phyloP scores from a whole-genome alignment of 2,329 filamentous ascomycete genomes.

The Fusarium setosum region DNA sequence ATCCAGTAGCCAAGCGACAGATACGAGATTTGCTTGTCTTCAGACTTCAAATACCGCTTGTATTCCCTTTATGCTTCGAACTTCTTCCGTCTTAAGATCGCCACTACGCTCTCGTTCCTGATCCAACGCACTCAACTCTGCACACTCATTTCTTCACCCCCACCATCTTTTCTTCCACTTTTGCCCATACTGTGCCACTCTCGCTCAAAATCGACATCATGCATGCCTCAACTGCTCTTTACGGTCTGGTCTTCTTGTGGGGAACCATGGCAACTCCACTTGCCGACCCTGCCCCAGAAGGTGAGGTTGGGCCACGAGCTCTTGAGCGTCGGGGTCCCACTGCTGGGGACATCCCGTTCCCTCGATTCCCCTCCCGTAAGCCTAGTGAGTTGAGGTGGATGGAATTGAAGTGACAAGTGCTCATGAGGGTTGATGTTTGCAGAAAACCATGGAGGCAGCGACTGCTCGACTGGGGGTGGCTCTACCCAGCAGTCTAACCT shows the following conservation, averaged over 20 bases:
- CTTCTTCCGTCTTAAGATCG: neutral
- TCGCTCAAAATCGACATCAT: slow-evolving; percentile 15
- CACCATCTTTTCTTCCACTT: neutral
- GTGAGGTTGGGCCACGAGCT: slow-evolving; percentile 18
- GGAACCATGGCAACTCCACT: slow-evolving; percentile 20
- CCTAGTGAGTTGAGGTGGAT: neutral
- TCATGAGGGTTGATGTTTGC: neutral
- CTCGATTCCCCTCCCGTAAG: slow-evolving; percentile 9
- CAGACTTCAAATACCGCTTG: slow-evolving; percentile 8
- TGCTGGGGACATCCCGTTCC: slow-evolving; percentile 23
- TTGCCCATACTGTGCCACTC: neutral
- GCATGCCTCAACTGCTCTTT: slow-evolving; percentile 19
- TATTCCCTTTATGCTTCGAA: neutral
- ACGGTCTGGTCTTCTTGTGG: slow-evolving; percentile 12
- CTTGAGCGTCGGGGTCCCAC: slow-evolving; percentile 16
- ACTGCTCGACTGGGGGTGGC: neutral
- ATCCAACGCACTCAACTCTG: neutral
- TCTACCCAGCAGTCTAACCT: slow-evolving; percentile 6
- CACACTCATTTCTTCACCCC: neutral
- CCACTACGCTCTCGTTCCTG: slow-evolving; percentile 1
- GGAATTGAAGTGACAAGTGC: neutral
- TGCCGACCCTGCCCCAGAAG: neutral
- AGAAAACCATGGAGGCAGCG: neutral
- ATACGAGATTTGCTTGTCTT: neutral
- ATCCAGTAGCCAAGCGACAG: neutral